Evolutionary conservation across 2,329 filamentous ascomycete genomes (phyloP), one percentile per base, ranked within the genome.

Genomic region (Exophiala aquamarina): DNA sequence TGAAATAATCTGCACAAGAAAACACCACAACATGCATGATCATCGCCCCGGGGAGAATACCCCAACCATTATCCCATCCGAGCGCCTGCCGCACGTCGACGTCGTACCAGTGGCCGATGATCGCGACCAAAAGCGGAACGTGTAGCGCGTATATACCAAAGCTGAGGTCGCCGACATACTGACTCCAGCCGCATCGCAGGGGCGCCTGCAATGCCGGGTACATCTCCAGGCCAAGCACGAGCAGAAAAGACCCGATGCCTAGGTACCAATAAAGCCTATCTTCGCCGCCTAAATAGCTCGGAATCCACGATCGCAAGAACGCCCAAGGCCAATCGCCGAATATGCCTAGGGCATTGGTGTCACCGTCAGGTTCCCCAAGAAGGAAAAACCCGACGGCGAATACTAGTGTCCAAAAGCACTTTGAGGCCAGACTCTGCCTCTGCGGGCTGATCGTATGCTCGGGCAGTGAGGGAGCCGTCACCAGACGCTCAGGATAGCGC

Each of bases 61-160:
- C 35, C 35, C 35, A 37, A 4, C 14, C 35, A 4, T 20, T 37
- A 13, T 18, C 18, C 35, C 35, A 37, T 8, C 35, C 35, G 18
- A 19, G 8, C 8, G 35, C 14, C 35, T 18, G 11, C 14, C 35
- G 35, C 15, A 37, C 35, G 17, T 18, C 35, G 4, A 20, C 14
- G 4, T 37, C 18, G 18, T 37, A 37, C 35, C 35, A 37, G 11
- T 37, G 35, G 14, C 14, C 35, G 35, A 37, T 37, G 35, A 37
- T 20, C 7, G 35, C 35, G 4, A 37, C 18, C 17, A 37, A 21
- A 6, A 37, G 35, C 4, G 35, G 35, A 8, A 37, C 35, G 18
- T 41, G 38, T 19, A 41, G 14, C 6, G 38, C 38, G 17, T 41
- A 41, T 17, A 41, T 41, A 9, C 38, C 38, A 14, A 41, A 41